Evolutionary conservation across 176 grass and related monocot genomes (phyloP).

Genomic region (Saccharum officinarum): DNA sequence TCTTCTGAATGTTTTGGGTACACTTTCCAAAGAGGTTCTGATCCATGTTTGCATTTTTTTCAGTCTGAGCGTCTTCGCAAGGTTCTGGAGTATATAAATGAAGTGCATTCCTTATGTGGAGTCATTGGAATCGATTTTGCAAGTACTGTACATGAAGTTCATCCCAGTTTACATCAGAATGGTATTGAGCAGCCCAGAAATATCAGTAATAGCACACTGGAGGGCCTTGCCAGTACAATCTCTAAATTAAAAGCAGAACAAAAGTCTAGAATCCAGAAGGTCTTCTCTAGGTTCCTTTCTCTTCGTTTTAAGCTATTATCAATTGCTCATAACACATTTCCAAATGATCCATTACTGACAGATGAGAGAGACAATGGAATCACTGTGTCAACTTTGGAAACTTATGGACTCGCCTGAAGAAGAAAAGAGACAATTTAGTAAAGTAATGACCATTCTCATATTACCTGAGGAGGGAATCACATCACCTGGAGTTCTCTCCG

Average conservation of each 20-base stretch:
- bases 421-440: conserved; percentile 69
- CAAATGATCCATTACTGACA: conserved; percentile 41
- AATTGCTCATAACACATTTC: conserved; percentile 24
- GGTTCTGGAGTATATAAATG: conserved; percentile 80
- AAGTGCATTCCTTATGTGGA: conserved; percentile 89
- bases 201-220: conserved; percentile 80
- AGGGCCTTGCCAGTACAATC: conserved; percentile 68
- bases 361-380: conserved; percentile 85
- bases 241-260: conserved; percentile 70
- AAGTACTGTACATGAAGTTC: conserved; percentile 74
- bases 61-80: conserved; percentile 92
- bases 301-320: conserved; percentile 19
- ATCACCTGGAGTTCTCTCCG: conserved; percentile 59
- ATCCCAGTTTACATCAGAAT: conserved; percentile 89
- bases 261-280: conserved; percentile 78
- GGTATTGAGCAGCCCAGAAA: conserved; percentile 67
- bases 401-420: conserved; percentile 89
- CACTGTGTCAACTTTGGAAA: conserved; percentile 85
- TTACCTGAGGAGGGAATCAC: conserved; percentile 70
- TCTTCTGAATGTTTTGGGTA: background rate
- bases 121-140: conserved; percentile 79
- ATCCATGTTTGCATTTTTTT: conserved; percentile 27
- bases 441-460: conserved; percentile 60
- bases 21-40: background rate
- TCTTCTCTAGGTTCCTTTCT: conserved; percentile 35